Base-by-base conservation (phyloP, 176 grass and related monocot species). In the Ananas comosus region DNA sequence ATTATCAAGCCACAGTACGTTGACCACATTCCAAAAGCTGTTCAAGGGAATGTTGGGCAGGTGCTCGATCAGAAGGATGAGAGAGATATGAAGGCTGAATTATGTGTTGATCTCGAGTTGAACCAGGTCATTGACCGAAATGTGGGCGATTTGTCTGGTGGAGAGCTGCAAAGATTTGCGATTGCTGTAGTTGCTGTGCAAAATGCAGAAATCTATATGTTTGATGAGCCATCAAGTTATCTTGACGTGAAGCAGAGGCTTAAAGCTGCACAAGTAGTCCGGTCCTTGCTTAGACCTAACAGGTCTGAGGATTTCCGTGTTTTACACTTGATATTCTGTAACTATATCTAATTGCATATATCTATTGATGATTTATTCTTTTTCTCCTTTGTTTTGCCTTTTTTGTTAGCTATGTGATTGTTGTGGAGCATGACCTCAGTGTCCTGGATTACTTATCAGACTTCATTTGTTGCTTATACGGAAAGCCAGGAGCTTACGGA, bases 161-260 rank as follows among this genome's bases (percentile, higher is more conserved):
- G 91, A 25, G 91, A 96, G 67, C 76, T 96, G 64, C 87, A 96
- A 80, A 86, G 91, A 68, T 85, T 96, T 79, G 94, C 94, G 17
- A 97, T 97, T 71, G 89, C 94, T 68, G 86, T 89, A 68, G 82
- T 79, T 75, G 89, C 89, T 63, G 68, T 92, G 58, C 89, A 92
- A 80, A 87, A 90, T 80, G 94, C 89, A 1, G 86, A 92, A 50
- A 80, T 92, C 56, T 96, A 79, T 79, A 91, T 89, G 88, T 91
- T 96, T 51, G 88, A 96, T 71, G 92, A 96, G 53, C 83, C 92
- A 51, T 87, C 83, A 73, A 91, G 83, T 75, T 96, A 89, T 74
- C 88, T 96, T 63, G 86, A 96, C 79, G 86, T 96, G 28, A 96
- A 83, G 72, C 92, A 96, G 82, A 84, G 93, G 73, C 89, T 97